Percentiles rank a stretch among this genome's conserved stretches.
Conservation (phyloP, 129 eudicot genomes). For the Logfia minima region DNA sequence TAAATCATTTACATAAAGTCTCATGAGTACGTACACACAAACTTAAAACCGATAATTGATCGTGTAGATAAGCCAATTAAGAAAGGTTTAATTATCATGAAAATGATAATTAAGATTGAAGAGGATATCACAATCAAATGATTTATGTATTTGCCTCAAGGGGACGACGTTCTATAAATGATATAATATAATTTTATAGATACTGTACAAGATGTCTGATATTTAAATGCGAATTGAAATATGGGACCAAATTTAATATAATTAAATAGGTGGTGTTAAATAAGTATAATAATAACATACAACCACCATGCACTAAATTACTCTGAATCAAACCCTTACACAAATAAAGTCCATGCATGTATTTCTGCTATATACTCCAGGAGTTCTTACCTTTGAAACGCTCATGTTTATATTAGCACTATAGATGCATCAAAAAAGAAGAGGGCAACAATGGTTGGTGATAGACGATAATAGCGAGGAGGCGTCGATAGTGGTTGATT, state of each 20-base stretch:
- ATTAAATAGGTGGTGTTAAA: conserved; percentile 34
- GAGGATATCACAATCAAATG: conserved; percentile 18
- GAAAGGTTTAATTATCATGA: not conserved
- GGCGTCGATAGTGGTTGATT: too few relatives aligned
- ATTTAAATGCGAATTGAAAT: conserved; percentile 12
- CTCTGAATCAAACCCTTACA: conserved; percentile 26
- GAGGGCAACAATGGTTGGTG: too few relatives aligned
- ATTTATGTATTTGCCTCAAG: conserved; percentile 18
- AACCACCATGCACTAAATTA: conserved; percentile 42
- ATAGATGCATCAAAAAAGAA: too few relatives aligned
- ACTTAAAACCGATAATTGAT: not conserved
- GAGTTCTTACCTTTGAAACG: not conserved
- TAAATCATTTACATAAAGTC: not conserved
- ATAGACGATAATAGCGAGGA: too few relatives aligned
- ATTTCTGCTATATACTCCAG: conserved; percentile 1
- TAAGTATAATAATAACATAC: conserved; percentile 40
- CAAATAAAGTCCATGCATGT: conserved; percentile 31
- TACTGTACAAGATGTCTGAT: conserved; percentile 23
- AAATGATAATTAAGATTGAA: not conserved
- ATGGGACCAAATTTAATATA: conserved; percentile 29
- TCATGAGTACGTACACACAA: not conserved
- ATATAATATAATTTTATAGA: not conserved
- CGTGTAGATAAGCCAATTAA: not conserved
- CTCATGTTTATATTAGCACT: not conserved
- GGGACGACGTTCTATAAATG: conserved; percentile 14